Base-by-base conservation (phyloP, 1,284 basidiomycete genomes). In the Microbotryum intermedium region DNA sequence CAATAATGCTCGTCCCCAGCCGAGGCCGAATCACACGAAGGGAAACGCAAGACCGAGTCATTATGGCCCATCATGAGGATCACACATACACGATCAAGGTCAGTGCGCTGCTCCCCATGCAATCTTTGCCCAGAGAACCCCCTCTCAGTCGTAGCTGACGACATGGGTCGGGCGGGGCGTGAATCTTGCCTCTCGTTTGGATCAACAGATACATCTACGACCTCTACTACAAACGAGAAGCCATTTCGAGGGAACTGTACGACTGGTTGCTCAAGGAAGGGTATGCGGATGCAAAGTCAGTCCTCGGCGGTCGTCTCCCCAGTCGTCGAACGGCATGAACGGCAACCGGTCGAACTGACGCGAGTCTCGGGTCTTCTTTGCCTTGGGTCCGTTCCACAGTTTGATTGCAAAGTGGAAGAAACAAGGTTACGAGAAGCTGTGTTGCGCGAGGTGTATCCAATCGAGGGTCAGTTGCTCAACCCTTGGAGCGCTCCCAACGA, bases 341-440 rank as follows among this genome's bases (percentile, higher is more conserved):
- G 30, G n/a, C 7, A 9, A 44, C 5, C 26, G 21, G 50, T 43
- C 26, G 45, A 47, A 16, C 46, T 48, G 23, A 54, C 39, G 44
- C 48, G 30, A 4, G 47, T 51, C 28, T 28, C 25, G 28, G 4
- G 10, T n/a, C 26, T 21, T 30, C 34, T 53, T 10, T 10, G 26
- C 43, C 21, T n/a, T 30, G 11, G 18, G 28, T 16, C n/a, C n/a
- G 18, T 23, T 11, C 18, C 34, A 44, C 70, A 97, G 94, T 72
- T 78, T 98, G 74, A 90, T 98, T 75, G 95, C 95, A 34, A 98
- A 98, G 76, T 98, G 95, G 95, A 98, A 98, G 80, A 95, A 97
- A 77, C 79, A 88, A 11, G 95, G 95, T 4, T 99, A 98, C 75
- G 95, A 99, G 77, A 97, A 97, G 74, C 80, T 98, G 42, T 99